A percentile compares a stretch with the other conserved stretches of the same genome.
Conservation (phyloP, 495 filamentous ascomycete species). For the Aspergillus kassunensis region DNA sequence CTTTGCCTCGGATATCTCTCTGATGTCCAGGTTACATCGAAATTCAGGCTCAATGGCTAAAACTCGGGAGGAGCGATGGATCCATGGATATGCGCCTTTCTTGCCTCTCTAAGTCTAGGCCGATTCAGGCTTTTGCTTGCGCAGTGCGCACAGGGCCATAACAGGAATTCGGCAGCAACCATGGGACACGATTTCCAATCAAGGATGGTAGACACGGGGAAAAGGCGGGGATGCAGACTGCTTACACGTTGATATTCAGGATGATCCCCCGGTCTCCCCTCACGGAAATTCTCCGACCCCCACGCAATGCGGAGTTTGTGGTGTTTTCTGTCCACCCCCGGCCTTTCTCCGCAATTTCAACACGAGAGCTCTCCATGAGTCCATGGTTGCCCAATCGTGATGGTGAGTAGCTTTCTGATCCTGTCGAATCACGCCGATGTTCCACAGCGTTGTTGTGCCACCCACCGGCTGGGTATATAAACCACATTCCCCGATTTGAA, state of each 20-base stretch:
- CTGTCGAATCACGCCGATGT: too few relatives aligned
- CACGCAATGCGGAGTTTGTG: not conserved
- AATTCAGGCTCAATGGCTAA: conserved; percentile 1
- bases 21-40: not conserved
- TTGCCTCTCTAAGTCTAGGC: not conserved
- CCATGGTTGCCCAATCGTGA: not conserved
- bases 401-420: too few relatives aligned
- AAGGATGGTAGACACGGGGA: not conserved
- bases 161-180: not conserved
- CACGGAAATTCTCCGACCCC: conserved; percentile 16
- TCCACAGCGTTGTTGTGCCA: not conserved
- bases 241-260: not conserved
- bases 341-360: conserved; percentile 15
- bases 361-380: not conserved
- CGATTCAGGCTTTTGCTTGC: not conserved
- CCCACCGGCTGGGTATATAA: too few relatives aligned
- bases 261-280: conserved; percentile 1
- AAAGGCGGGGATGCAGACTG: conserved; percentile 1
- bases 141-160: not conserved
- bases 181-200: not conserved
- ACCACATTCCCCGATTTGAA: too few relatives aligned
- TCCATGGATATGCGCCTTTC: not conserved
- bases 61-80: not conserved
- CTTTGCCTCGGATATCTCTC: conserved; percentile 7
- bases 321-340: conserved; percentile 3